A percentile compares a stretch with the other conserved stretches of the same genome.
phyloP scores from a whole-genome alignment of 768 basidiomycete species.

The Agaricus sinodeliciosus region DNA sequence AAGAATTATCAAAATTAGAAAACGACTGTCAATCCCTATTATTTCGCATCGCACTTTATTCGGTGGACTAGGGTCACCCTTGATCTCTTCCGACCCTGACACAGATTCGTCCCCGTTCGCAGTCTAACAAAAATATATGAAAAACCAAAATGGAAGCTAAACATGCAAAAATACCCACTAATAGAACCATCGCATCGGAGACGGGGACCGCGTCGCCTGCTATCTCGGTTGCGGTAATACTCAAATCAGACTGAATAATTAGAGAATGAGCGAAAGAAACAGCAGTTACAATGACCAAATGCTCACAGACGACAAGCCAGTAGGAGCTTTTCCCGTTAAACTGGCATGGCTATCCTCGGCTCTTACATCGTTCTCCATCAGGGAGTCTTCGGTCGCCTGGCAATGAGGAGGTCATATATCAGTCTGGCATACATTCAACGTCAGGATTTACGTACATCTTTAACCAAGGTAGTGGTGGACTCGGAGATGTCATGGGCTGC shows the following conservation, averaged over 20 bases:
- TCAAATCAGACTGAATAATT: not conserved
- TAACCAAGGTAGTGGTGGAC: not conserved
- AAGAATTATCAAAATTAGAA: not conserved
- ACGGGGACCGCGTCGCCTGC: constrained; percentile 1
- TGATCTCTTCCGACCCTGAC: not conserved
- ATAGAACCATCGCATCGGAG: not conserved
- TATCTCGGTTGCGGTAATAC: not conserved
- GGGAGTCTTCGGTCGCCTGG: constrained; percentile 1
- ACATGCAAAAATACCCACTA: not conserved
- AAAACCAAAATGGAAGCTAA: not conserved
- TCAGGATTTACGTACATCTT: not conserved
- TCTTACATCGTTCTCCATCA: not conserved
- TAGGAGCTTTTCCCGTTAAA: not conserved
- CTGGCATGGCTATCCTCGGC: not conserved
- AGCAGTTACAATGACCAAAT: not conserved
- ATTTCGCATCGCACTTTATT: not conserved
- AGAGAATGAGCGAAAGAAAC: not conserved
- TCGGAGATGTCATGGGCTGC: constrained; percentile 2
- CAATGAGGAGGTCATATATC: not conserved
- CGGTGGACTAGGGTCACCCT: not conserved
- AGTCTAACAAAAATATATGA: not conserved
- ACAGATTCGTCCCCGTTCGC: not conserved
- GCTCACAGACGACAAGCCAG: not conserved
- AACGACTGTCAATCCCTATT: not conserved
- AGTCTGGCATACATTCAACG: not conserved